Base-by-base conservation (phyloP, 805 yeast species). In the Nadsonia fulvescens region DNA sequence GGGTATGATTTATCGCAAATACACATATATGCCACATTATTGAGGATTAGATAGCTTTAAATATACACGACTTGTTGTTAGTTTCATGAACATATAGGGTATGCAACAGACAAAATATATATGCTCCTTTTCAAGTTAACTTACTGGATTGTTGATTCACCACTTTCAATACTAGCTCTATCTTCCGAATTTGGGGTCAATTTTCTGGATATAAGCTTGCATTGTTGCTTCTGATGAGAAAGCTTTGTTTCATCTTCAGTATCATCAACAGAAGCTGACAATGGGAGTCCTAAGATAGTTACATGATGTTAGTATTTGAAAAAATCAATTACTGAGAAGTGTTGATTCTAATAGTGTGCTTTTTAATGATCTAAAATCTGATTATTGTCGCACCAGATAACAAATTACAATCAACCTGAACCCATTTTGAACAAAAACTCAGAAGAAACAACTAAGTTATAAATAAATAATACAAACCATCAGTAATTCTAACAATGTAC, bases 231-330 rank as follows among this genome's bases (percentile, higher is more conserved):
- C 46, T 78, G 82, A 28, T 78, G 89, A 13, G 58, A 43, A 23
- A 86, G 55, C 4, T 57, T 55, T 1, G 70, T 58, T 12, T 38
- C 41, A 27, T 61, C 63, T 19, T 63, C 59, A 35, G 76, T 82
- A 36, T 73, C 78, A 45, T 86, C 96, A 8, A 79, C 83, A 2
- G 93, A 76, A 5, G 93, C 93, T 32, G 91, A 70, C 29, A 86
- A 59, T 15, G 98, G 96, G 25, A 89, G 69, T 13, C 89, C 82
- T 70, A 18, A 17, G 19, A 8, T 17, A 17, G 19, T 17, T n/a
- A n/a, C n/a, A n/a, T n/a, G n/a, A n/a, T n/a, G n/a, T n/a, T n/a
- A n/a, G n/a, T n/a, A n/a, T n/a, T n/a, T n/a, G n/a, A n/a, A n/a
- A n/a, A n/a, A n/a, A n/a, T n/a, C n/a, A n/a, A n/a, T n/a, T n/a